Base-by-base conservation (phyloP, 2,329 filamentous ascomycete species). In the Passalora sequoiae region DNA sequence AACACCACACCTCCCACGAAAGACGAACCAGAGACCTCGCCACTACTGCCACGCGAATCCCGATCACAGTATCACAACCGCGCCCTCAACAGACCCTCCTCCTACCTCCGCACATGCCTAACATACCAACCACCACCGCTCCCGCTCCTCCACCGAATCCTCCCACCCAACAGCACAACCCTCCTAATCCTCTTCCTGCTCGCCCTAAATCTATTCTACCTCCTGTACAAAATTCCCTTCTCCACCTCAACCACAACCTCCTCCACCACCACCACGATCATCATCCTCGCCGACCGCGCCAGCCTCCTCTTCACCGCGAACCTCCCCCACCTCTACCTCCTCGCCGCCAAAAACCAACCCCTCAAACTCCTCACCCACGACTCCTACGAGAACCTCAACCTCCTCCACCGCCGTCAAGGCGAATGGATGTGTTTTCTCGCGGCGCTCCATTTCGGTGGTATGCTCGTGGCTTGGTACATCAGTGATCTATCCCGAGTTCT, bases 261-360 rank as follows among this genome's bases (percentile, higher is more conserved):
- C 28, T 30, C n/a, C 28, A 60, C 66, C 58, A 69, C n/a, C n/a
- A n/a, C n/a, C n/a, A n/a, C n/a, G n/a, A n/a, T n/a, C n/a, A n/a
- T n/a, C n/a, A n/a, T 77, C 40, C 73, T 81, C 36, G 74, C 76
- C 44, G 78, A 82, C 55, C 69, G 78, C 21, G 70, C 74, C 27
- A 77, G 76, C 4, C 67, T 75, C 30, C 56, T 80, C 2, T 75
- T 76, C 52, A 67, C 68, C 12, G 66, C 69, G 8, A 76, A 76
- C 43, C 60, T 77, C 1, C 72, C 73, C 3, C 61, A 75, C 28
- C 67, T 84, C 3, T 84, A 84, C 58, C 66, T 84, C 4, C 68
- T 84, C 3, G 74, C 77, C 2, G 80, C 81, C 22, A 85, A 84
- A 60, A 84, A 80, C 46, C 80, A 83, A 49, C 81, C 80, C 0